A percentile compares a stretch with the other conserved stretches of the same genome.
Evolutionary conservation across 805 yeast species (phyloP).

Genomic region (Saturnispora besseyi): DNA sequence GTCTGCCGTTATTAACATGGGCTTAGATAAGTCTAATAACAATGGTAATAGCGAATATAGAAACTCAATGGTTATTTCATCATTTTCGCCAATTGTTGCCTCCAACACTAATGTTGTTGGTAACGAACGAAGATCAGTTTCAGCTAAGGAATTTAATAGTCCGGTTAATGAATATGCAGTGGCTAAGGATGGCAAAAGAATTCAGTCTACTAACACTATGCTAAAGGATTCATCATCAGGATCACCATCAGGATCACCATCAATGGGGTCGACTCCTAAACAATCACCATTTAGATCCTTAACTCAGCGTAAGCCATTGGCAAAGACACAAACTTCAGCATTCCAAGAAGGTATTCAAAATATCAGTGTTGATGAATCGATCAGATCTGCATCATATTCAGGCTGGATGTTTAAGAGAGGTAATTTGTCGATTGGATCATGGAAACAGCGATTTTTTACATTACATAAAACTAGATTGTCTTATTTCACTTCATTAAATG

Average conservation of each 20-base stretch:
- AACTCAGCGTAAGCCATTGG: slow-evolving; percentile 29
- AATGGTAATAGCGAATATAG: not conserved
- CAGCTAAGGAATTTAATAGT: slow-evolving; percentile 34
- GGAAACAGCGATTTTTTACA: slow-evolving; percentile 83
- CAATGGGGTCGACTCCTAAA: slow-evolving; percentile 32
- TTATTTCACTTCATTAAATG: slow-evolving; percentile 71
- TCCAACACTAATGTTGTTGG: not conserved
- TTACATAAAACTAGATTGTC: slow-evolving; percentile 90
- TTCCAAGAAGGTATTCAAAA: slow-evolving; percentile 81
- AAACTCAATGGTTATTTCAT: not conserved
- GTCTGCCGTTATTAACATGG: slow-evolving; percentile 5
- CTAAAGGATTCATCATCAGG: slow-evolving; percentile 11
- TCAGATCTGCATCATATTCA: slow-evolving; percentile 61
- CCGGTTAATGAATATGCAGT: slow-evolving; percentile 6
- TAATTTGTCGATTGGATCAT: slow-evolving; percentile 72
- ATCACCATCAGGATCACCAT: slow-evolving; percentile 10
- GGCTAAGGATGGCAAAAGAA: slow-evolving; percentile 28
- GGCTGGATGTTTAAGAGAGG: slow-evolving; percentile 98
- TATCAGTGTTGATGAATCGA: slow-evolving; percentile 69
- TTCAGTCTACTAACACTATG: slow-evolving; percentile 27
- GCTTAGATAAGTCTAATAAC: not conserved
- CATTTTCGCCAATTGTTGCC: not conserved
- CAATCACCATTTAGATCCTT: slow-evolving; percentile 32
- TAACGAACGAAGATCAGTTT: slow-evolving; percentile 41
- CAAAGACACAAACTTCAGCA: slow-evolving; percentile 63